Base-by-base conservation (phyloP, 148 eudicot genomes). In the Cornus florida region DNA sequence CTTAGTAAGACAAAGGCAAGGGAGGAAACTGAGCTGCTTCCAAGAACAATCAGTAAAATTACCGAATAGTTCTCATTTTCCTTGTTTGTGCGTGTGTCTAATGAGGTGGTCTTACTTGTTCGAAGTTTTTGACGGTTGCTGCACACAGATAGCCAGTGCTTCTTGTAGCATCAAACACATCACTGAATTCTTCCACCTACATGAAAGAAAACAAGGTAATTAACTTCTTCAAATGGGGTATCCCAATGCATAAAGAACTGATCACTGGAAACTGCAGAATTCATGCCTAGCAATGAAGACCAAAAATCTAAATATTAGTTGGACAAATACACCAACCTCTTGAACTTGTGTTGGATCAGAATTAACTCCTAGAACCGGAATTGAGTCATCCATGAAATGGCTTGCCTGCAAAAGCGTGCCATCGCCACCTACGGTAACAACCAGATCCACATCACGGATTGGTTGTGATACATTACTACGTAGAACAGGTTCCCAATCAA, bases 131-230 rank as follows among this genome's bases (percentile, higher is more conserved):
- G 20, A 86, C 81, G 4, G 97, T 92, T 76, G 99, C 93, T 17
- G 91, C 97, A 82, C 97, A 95, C 70, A 95, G 97, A 81, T 92
- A 91, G 59, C 99, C 99, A 20, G 93, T 87, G 82, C 99, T 95
- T 86, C 99, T 95, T 73, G 90, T 86, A 73, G 97, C 97, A 87
- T 95, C 99, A 73, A 90, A 93, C 80, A 92, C 97, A 69, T 88
- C 86, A 69, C 78, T 85, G 20, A 83, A 81, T 48, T 85, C 82
- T 72, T 81, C 87, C 83, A 91, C 92, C 93, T 91, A 76, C 70
- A 70, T 38, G 71, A 83, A 53, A 75, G 74, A 5, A 74, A 43
- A 38, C 56, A 74, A 64, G 24, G 28, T 38, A n/a, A 70, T 28
- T 32, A 43, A 20, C 59, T 60, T 41, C 43, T 59, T 38, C 69